phyloP scores from a whole-genome alignment of 257 asterid species.

The Schizonepeta tenuifolia region DNA sequence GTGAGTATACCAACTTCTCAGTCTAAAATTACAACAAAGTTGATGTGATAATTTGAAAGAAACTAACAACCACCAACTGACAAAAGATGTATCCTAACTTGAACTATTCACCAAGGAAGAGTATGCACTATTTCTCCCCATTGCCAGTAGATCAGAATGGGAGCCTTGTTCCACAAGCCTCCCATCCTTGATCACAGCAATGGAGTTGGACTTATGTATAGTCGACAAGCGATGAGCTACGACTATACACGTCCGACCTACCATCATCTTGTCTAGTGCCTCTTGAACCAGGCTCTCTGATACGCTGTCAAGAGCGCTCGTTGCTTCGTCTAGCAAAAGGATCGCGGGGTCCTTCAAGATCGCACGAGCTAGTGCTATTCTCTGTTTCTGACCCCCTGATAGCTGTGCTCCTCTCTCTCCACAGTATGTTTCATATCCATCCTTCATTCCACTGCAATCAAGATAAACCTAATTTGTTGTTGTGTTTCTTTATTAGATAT shows the following conservation, averaged over 20 bases:
- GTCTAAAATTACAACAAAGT: background rate
- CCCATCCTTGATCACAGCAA: constrained; percentile 76
- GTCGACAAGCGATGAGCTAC: constrained; percentile 84
- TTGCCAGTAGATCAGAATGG: constrained; percentile 63
- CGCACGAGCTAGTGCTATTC: constrained; percentile 83
- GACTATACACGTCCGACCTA: constrained; percentile 63
- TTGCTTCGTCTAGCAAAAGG: constrained; percentile 76
- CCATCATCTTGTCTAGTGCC: constrained; percentile 80
- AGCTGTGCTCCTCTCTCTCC: constrained; percentile 81
- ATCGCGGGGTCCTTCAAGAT: constrained; percentile 72
- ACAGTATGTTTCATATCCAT: constrained; percentile 73
- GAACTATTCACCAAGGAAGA: constrained; percentile 49
- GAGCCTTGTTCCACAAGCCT: constrained; percentile 75
- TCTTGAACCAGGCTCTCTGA: constrained; percentile 84
- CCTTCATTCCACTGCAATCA: constrained; percentile 67
- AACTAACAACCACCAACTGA: no score
- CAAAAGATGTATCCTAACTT: background rate
- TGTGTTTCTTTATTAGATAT: background rate
- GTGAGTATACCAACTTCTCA: background rate
- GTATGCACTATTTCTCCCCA: constrained; percentile 61
- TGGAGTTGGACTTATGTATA: constrained; percentile 68
- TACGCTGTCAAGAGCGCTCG: constrained; percentile 77
- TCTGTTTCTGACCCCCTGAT: constrained; percentile 83
- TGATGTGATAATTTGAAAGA: background rate
- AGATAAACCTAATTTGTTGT: background rate